Evolutionary conservation across 345 rosid genomes (phyloP).

Genomic region (Draba incana): DNA sequence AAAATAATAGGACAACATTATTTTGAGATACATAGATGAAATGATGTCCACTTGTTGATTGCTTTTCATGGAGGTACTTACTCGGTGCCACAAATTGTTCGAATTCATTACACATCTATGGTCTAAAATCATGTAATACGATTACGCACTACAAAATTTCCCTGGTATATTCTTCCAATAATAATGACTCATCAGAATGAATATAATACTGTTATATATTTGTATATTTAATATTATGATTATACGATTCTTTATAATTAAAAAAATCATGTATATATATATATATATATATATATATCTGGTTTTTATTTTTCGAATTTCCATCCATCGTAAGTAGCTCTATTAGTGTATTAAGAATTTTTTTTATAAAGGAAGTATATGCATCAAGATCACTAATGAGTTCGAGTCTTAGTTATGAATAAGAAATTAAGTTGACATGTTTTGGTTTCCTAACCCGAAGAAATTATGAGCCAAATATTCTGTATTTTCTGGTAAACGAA

Average conservation of each 20-base stretch:
- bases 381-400: no score
- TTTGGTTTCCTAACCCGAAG: no score
- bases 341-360: no score
- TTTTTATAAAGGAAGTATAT: no score
- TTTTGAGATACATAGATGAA: constrained; percentile 23
- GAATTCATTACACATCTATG: constrained; percentile 10
- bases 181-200: constrained; percentile 12
- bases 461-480: no score
- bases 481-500: no score
- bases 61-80: constrained; percentile 31
- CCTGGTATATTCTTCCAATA: constrained; percentile 15
- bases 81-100: constrained; percentile 33
- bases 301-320: no score
- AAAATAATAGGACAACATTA: constrained; percentile 37
- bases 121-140: constrained; percentile 10
- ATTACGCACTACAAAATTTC: constrained; percentile 2
- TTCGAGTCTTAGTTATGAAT: no score
- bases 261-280: no score
- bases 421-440: no score
- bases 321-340: no score
- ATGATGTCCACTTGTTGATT: constrained; percentile 34
- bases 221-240: neutral
- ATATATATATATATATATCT: no score
- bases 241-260: neutral
- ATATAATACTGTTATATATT: constrained; percentile 11